Conservation (phyloP, 2,329 filamentous ascomycete species). For the Fonsecaea erecta region DNA sequence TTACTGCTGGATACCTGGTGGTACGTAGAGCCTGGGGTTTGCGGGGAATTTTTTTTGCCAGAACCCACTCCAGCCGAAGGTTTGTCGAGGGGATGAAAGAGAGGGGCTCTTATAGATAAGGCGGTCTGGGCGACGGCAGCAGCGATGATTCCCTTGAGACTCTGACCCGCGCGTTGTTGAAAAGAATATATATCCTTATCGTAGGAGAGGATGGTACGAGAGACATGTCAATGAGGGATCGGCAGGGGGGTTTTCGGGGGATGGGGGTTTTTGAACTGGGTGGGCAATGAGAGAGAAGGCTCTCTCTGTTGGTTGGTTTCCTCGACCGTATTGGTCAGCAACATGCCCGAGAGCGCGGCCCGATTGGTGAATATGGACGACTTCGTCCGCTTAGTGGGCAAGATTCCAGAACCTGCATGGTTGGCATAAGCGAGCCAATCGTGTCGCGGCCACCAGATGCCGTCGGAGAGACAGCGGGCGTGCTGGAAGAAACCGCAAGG, state of each 20-base stretch:
- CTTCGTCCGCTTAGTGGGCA: background rate
- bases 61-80: no score
- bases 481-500: background rate
- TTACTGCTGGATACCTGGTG: no score
- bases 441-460: background rate
- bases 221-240: background rate
- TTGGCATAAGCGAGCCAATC: background rate
- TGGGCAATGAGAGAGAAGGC: background rate
- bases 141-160: background rate
- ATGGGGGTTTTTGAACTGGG: background rate
- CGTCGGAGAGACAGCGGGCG: background rate
- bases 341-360: background rate
- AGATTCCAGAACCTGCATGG: background rate
- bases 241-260: background rate
- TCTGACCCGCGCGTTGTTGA: background rate
- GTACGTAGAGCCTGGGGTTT: no score
- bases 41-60: no score
- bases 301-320: background rate
- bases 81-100: no score
- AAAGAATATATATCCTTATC: background rate
- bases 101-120: no score
- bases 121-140: no score
- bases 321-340: slow-evolving; percentile 10
- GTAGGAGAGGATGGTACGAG: background rate
- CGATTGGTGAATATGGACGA: slow-evolving; percentile 10